phyloP scores from a whole-genome alignment of 2,329 filamentous ascomycete genomes.

The Aspergillus pseudoviridinutans region DNA sequence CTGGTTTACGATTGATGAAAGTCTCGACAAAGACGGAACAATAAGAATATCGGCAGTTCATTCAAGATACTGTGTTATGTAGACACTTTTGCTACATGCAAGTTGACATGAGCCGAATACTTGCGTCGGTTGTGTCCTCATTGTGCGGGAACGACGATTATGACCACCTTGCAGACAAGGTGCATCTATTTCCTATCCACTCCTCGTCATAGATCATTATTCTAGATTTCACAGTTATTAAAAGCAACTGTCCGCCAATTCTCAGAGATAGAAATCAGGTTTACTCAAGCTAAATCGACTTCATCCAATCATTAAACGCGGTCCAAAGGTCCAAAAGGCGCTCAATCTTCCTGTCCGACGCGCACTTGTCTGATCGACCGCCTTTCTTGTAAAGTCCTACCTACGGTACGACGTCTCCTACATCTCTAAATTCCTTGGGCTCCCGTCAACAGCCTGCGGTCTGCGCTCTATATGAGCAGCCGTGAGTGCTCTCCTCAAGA shows the following conservation, averaged over 20 bases:
- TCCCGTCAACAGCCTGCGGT: slow-evolving; percentile 18
- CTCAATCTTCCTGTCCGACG: background rate
- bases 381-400: background rate
- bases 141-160: background rate
- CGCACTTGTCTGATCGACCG: background rate
- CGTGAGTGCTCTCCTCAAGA: slow-evolving; percentile 38
- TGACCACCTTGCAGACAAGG: background rate
- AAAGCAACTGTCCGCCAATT: background rate
- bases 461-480: slow-evolving; percentile 15
- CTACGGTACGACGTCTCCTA: slow-evolving; percentile 2
- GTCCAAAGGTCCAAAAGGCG: background rate
- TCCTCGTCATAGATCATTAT: background rate
- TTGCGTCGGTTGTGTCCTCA: too few species aligned
- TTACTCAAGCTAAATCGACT: background rate
- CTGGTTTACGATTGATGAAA: too few species aligned
- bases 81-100: too few species aligned
- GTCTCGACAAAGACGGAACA: too few species aligned
- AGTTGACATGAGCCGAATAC: too few species aligned
- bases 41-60: too few species aligned
- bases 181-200: background rate
- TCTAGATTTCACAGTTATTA: background rate
- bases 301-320: background rate
- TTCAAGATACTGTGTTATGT: too few species aligned
- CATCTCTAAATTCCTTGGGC: slow-evolving; percentile 7
- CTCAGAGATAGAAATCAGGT: background rate